These are phyloP conservation scores for Trichoderma lentiforme DNA, from an alignment of 2,329 filamentous ascomycete species.

Conservation along the genomic window DNA sequence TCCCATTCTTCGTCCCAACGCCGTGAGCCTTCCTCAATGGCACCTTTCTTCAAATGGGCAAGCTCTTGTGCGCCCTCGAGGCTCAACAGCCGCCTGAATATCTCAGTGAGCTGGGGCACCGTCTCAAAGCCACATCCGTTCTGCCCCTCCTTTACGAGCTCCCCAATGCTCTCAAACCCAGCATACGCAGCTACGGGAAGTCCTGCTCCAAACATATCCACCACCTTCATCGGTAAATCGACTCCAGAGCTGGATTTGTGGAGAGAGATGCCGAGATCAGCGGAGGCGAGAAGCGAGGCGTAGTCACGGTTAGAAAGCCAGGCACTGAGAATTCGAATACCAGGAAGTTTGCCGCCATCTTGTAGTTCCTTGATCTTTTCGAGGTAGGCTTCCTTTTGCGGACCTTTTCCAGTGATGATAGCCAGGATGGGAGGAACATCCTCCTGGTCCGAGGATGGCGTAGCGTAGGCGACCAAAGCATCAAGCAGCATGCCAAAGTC, in stretches of 20 bases:
- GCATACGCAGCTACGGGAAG: slow-evolving; percentile 86
- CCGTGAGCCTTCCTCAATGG: slow-evolving; percentile 67
- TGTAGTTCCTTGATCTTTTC: slow-evolving; percentile 60
- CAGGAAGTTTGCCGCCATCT: slow-evolving; percentile 59
- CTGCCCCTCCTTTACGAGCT: slow-evolving; percentile 81
- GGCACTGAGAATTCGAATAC: slow-evolving; percentile 71
- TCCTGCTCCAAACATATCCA: slow-evolving; percentile 97
- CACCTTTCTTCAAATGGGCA: slow-evolving; percentile 61
- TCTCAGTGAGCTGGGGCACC: slow-evolving; percentile 59
- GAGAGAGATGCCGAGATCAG: slow-evolving; percentile 85
- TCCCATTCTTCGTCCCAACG: slow-evolving; percentile 96
- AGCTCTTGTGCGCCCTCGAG: slow-evolving; percentile 53
- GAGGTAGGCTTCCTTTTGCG: slow-evolving; percentile 74
- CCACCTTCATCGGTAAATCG: slow-evolving; percentile 97
- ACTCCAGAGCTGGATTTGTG: slow-evolving; percentile 94
- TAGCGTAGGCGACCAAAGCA: slow-evolving; percentile 73
- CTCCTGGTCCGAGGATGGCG: slow-evolving; percentile 40
- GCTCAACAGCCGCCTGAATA: slow-evolving; percentile 63
- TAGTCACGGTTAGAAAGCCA: slow-evolving; percentile 87
- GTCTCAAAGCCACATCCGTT: slow-evolving; percentile 86
- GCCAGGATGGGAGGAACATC: slow-evolving; percentile 67
- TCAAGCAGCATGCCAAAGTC: slow-evolving; percentile 87
- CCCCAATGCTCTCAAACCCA: slow-evolving; percentile 81
- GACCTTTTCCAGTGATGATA: slow-evolving; percentile 93
- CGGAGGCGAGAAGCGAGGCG: slow-evolving; percentile 74